phyloP scores from a whole-genome alignment of 2,329 filamentous ascomycete species.

The Nemania sp. region DNA sequence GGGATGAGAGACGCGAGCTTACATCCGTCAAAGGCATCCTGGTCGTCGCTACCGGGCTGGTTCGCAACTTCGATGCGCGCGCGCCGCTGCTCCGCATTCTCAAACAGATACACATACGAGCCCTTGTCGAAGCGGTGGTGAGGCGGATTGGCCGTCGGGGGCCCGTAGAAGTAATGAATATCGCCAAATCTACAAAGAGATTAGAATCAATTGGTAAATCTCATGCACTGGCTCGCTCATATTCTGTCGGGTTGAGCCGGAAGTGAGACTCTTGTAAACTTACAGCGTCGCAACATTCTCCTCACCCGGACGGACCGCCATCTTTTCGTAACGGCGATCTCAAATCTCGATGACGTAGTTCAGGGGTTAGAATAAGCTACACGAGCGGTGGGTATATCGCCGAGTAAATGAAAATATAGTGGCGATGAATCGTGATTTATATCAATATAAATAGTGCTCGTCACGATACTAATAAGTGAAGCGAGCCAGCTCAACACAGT shows the following conservation, averaged over 20 bases:
- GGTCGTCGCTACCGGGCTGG: constrained; percentile 70
- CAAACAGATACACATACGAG: constrained; percentile 80
- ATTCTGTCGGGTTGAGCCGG: background rate
- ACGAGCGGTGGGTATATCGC: too few relatives aligned
- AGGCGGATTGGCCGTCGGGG: constrained; percentile 66
- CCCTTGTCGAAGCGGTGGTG: constrained; percentile 81
- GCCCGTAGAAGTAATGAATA: constrained; percentile 76
- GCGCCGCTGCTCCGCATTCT: constrained; percentile 67
- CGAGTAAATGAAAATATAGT: background rate
- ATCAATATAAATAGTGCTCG: too few relatives aligned
- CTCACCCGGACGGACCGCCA: constrained; percentile 51
- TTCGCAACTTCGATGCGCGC: constrained; percentile 79
- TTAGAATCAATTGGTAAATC: constrained; percentile 31
- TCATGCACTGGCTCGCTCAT: background rate
- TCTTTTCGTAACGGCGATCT: constrained; percentile 34
- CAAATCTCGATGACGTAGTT: background rate
- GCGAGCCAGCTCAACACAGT: constrained; percentile 26
- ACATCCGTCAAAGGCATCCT: constrained; percentile 80
- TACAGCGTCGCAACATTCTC: constrained; percentile 54
- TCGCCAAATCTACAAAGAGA: constrained; percentile 66
- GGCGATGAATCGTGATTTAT: background rate
- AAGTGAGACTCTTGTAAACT: constrained; percentile 28
- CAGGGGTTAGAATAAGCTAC: too few relatives aligned
- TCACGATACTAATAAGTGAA: too few relatives aligned
- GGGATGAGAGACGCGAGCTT: constrained; percentile 42